These are phyloP conservation scores for Cytospora piceicola DNA, from an alignment of 2,329 filamentous ascomycete genomes.

Conservation along the genomic window DNA sequence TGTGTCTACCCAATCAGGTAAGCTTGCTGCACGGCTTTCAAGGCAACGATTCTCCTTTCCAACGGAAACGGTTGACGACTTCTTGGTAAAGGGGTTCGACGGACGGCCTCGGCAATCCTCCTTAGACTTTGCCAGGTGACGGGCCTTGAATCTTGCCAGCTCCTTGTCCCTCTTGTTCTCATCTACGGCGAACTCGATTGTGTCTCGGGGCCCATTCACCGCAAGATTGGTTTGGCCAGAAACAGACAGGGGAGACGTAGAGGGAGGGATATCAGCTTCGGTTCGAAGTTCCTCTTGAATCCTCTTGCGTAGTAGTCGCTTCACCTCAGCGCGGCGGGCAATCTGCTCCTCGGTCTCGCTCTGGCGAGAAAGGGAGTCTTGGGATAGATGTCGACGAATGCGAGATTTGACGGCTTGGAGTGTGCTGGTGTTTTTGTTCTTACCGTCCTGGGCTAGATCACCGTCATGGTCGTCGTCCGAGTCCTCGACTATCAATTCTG, in stretches of 20 bases:
- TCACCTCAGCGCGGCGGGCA: slow-evolving; percentile 59
- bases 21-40: slow-evolving; percentile 5
- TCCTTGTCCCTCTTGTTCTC: slow-evolving; percentile 21
- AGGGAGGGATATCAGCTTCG: slow-evolving; percentile 43
- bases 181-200: slow-evolving; percentile 50
- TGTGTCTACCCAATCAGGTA: slow-evolving; percentile 10
- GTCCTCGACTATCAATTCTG: slow-evolving; percentile 43
- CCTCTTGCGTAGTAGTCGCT: slow-evolving; percentile 57
- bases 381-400: slow-evolving; percentile 51
- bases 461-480: slow-evolving; percentile 48
- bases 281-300: slow-evolving; percentile 62
- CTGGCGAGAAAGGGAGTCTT: slow-evolving; percentile 46
- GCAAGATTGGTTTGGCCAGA: slow-evolving; percentile 40
- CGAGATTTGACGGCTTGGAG: slow-evolving; percentile 51
- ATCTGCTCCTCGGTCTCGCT: slow-evolving; percentile 57
- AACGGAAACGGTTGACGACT: slow-evolving; percentile 12
- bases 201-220: slow-evolving; percentile 51
- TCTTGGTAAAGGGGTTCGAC: background rate
- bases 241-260: slow-evolving; percentile 36
- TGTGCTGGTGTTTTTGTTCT: slow-evolving; percentile 43
- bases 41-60: slow-evolving; percentile 8
- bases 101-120: slow-evolving; percentile 15
- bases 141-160: background rate
- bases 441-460: slow-evolving; percentile 36
- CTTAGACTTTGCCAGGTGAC: background rate